Base-by-base conservation (phyloP, 306 rosid genomes). In the Trifolium dubium region DNA sequence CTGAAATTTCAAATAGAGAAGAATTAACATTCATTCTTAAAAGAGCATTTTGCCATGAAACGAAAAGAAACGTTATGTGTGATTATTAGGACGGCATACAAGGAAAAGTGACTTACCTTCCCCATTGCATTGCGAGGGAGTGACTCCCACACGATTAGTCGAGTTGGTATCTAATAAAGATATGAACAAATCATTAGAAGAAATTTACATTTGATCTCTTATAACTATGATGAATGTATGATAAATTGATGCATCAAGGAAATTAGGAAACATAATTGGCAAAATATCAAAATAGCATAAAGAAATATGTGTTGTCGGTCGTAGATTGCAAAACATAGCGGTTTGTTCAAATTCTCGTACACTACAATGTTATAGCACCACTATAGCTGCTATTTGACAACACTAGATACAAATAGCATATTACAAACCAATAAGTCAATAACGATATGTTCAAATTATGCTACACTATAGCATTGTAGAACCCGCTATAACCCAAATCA, bases 71-170 rank as follows among this genome's bases (percentile, higher is more conserved):
- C 50, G 49, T 12, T 6, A 7, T 44, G n/a, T 40, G 58, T 13
- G 35, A 5, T 41, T 40, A 5, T 41, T 40, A 41, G 2, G 19
- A 6, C 6, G 1, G 1, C 37, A 39, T 39, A 2, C 2, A 64
- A 55, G 37, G 29, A 32, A 74, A 51, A 51, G 82, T 17, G 49
- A 68, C 60, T 61, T 72, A 87, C 99, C 97, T 94, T 94, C 60
- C 99, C 97, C 99, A 94, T 92, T 15, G 99, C 97, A 75, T 94
- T 94, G 15, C 96, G 92, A 35, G 97, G 96, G 64, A 89, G 82
- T 5, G 86, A 65, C 46, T 94, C 95, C 97, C 94, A 89, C 67
- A 89, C 58, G 74, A 88, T 37, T 61, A 94, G 81, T 58, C 53
- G 84, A 31, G 92, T 89, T 10, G 95, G 95, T 77, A 92, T 65